Base-by-base conservation (phyloP, 345 rosid genomes). In the Eucalyptus globulus region DNA sequence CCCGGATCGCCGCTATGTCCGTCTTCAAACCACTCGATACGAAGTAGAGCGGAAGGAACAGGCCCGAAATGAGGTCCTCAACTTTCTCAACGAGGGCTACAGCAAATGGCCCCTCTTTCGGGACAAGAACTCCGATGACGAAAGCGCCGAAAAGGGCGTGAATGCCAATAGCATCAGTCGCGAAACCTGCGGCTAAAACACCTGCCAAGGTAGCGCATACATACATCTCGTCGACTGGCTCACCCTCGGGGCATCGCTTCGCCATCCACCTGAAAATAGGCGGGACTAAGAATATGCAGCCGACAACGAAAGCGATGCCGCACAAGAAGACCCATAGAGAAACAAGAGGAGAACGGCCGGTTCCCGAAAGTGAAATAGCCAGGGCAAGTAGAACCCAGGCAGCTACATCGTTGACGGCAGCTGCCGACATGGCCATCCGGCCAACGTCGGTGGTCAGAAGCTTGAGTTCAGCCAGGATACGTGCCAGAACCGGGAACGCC, bases 311-410 rank as follows among this genome's bases (percentile, higher is more conserved):
- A 51, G 92, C 95, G 54, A 47, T 24, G 43, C 97, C 99, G 44
- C 93, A 90, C 43, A 97, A 49, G 40, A 97, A 87, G 26, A 97
- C 98, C 99, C 99, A 97, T 16, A 97, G 80, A 4, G 99, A 89
- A 22, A 93, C 93, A 40, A 96, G 90, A 7, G 95, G 94, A 31
- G 99, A 96, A 19, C 65, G 90, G 17, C 91, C 91, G 22, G 93
- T 69, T 51, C 97, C 96, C 2, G 97, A 92, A 60, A 96, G 93
- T 49, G 98, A 96, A 49, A 97, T 88, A 34, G 98, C 99, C 15
- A 97, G 96, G 76, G 98, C 98, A 16, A 97, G 97, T 15, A 97
- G 93, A 88, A 97, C 90, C 99, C 98, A 97, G 15, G 99, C 99
- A 8, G 95, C 94, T 26, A 97, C 92, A 86, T 97, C 99, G 65